phyloP scores from a whole-genome alignment of 2,329 filamentous ascomycete species.

The Pseudogymnoascus sp. region DNA sequence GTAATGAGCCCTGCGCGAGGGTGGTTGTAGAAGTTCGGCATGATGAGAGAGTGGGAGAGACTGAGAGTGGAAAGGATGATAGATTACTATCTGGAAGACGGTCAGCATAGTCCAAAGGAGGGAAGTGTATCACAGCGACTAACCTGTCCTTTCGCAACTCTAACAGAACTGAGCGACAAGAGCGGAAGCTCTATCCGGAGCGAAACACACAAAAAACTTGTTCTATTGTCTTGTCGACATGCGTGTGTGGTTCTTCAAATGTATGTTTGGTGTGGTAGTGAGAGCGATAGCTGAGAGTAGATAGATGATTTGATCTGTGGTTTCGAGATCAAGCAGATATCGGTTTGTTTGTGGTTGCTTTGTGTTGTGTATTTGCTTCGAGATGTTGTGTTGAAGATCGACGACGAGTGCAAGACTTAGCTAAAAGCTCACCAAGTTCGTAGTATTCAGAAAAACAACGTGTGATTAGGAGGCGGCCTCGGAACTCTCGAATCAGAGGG shows the following conservation, averaged over 20 bases:
- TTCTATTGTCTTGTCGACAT: slow-evolving; percentile 13
- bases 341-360: slow-evolving; percentile 3
- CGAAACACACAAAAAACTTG: slow-evolving; percentile 10
- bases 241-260: slow-evolving; percentile 1
- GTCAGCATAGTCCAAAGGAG: not conserved
- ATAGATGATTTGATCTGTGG: not conserved
- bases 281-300: slow-evolving; percentile 2
- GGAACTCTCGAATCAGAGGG: not conserved
- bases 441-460: slow-evolving; percentile 1
- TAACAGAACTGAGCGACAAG: slow-evolving; percentile 15
- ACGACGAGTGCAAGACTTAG: slow-evolving; percentile 14
- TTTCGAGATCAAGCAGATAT: slow-evolving; percentile 3
- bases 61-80: slow-evolving; percentile 14
- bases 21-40: slow-evolving; percentile 45
- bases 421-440: slow-evolving; percentile 15
- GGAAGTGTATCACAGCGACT: not conserved
- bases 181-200: slow-evolving; percentile 15
- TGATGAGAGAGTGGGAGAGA: slow-evolving; percentile 29
- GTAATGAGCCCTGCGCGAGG: slow-evolving; percentile 39
- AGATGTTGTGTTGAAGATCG: slow-evolving; percentile 9
- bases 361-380: not conserved
- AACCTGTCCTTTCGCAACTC: slow-evolving; percentile 15
- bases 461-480: not conserved
- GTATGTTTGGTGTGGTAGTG: not conserved
- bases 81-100: slow-evolving; percentile 1